Conservation (phyloP, 352 stramenopile genomes). For the Pythium grandisporangium region DNA sequence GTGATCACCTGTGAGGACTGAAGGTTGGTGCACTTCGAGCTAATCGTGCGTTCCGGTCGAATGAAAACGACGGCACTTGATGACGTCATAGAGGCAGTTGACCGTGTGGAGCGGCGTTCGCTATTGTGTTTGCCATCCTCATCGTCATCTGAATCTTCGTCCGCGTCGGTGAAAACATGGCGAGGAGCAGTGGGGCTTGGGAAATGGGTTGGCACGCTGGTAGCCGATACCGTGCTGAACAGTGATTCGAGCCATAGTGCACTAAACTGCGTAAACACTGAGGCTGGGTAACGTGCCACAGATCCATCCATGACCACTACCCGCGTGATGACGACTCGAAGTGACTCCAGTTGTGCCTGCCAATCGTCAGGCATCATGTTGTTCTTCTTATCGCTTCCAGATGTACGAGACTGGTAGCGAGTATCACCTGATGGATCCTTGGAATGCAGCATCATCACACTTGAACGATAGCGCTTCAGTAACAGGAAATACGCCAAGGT, state of each 20-base stretch:
- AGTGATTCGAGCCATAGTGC: constrained; percentile 62
- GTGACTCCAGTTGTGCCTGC: constrained; percentile 16
- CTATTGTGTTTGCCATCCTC: too few relatives aligned
- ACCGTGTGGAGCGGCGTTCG: too few relatives aligned
- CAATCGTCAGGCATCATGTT: constrained; percentile 9
- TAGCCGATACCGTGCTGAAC: constrained; percentile 44
- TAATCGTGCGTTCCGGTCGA: constrained; percentile 67
- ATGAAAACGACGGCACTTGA: too few relatives aligned
- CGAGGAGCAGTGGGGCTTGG: constrained; percentile 12
- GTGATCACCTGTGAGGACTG: constrained; percentile 73
- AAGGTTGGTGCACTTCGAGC: constrained; percentile 74
- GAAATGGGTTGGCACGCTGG: constrained; percentile 71
- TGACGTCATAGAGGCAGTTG: too few relatives aligned
- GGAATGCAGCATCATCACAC: too few relatives aligned
- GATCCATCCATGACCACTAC: constrained; percentile 42
- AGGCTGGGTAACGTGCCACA: constrained; percentile 57
- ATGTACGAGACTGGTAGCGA: constrained; percentile 22
- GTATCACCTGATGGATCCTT: too few relatives aligned
- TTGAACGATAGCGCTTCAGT: constrained; percentile 43
- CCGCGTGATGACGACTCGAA: constrained; percentile 42
- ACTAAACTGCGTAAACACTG: constrained; percentile 55
- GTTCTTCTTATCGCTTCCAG: too few relatives aligned
- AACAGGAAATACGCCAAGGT: constrained; percentile 43
- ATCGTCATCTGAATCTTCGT: too few relatives aligned
- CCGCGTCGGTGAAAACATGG: background rate